These are phyloP conservation scores for Setaria italica DNA, from an alignment of 202 grass and related monocot genomes.

Conservation along the genomic window DNA sequence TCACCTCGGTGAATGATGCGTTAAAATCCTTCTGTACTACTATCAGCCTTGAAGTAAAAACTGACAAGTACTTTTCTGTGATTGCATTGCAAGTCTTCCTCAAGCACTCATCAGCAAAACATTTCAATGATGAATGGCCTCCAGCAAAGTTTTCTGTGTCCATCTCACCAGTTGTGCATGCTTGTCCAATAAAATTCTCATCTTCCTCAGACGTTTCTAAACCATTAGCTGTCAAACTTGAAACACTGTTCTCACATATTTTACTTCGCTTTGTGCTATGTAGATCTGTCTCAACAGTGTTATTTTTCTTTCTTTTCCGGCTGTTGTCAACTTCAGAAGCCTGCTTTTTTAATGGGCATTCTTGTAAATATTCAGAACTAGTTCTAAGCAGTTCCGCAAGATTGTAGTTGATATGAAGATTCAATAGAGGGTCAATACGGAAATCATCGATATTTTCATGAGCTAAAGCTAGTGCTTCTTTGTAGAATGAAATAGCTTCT, in stretches of 20 bases:
- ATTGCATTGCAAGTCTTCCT: conserved; percentile 81
- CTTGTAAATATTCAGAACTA: conserved; percentile 75
- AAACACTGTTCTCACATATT: conserved; percentile 45
- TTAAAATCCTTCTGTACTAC: conserved; percentile 79
- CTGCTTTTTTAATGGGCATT: conserved; percentile 67
- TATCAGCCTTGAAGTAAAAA: conserved; percentile 73
- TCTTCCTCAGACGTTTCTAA: conserved; percentile 53
- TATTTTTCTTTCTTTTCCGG: conserved; percentile 68
- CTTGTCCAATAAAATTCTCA: conserved; percentile 30
- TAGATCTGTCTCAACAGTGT: conserved; percentile 53
- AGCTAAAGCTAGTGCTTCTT: conserved; percentile 82
- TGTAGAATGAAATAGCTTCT: conserved; percentile 87
- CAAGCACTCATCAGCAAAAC: conserved; percentile 84
- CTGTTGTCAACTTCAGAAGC: conserved; percentile 36
- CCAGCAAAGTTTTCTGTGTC: conserved; percentile 43
- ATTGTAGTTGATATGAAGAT: conserved; percentile 98
- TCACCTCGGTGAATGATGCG: conserved; percentile 70
- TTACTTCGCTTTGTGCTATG: conserved; percentile 65
- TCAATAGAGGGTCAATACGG: conserved; percentile 86
- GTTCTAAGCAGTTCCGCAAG: conserved; percentile 71
- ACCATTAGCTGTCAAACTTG: conserved; percentile 48
- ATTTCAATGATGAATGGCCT: conserved; percentile 61
- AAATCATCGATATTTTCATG: conserved; percentile 76
- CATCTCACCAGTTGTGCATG: conserved; percentile 33
- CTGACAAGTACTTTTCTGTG: conserved; percentile 81